Conservation (phyloP, 345 rosid species). For the Kandelia obovata region DNA sequence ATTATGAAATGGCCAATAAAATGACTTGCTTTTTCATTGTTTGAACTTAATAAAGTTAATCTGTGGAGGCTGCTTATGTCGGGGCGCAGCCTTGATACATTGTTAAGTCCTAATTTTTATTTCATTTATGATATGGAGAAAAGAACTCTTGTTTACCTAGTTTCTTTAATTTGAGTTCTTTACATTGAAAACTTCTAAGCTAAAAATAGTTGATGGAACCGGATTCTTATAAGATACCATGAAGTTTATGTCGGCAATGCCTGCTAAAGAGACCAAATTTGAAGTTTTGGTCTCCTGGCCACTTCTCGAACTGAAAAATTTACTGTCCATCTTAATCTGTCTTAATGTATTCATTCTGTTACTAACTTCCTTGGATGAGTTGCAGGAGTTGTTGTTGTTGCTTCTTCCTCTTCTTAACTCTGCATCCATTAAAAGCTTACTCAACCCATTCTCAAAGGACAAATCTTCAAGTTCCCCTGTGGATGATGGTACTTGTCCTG, state of each 20-base stretch:
- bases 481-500: constrained; percentile 68
- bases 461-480: constrained; percentile 54
- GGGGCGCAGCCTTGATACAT: too few relatives aligned
- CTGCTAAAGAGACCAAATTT: neutral
- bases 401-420: constrained; percentile 98
- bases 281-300: neutral
- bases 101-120: too few relatives aligned
- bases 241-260: neutral
- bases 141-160: too few relatives aligned
- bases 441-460: constrained; percentile 80
- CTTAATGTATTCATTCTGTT: neutral
- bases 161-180: too few relatives aligned
- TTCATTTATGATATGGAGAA: too few relatives aligned
- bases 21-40: too few relatives aligned
- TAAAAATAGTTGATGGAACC: too few relatives aligned
- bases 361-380: constrained; percentile 5
- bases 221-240: too few relatives aligned
- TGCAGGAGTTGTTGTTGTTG: constrained; percentile 90
- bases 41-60: too few relatives aligned
- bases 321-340: neutral
- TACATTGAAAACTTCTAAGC: too few relatives aligned
- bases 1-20: too few relatives aligned
- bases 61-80: too few relatives aligned
- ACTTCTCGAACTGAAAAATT: neutral
- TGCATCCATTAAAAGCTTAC: constrained; percentile 64